A percentile compares a stretch with the other conserved stretches of the same genome.
Conservation (phyloP, 306 rosid genomes). For the Herpetospermum pedunculosum region DNA sequence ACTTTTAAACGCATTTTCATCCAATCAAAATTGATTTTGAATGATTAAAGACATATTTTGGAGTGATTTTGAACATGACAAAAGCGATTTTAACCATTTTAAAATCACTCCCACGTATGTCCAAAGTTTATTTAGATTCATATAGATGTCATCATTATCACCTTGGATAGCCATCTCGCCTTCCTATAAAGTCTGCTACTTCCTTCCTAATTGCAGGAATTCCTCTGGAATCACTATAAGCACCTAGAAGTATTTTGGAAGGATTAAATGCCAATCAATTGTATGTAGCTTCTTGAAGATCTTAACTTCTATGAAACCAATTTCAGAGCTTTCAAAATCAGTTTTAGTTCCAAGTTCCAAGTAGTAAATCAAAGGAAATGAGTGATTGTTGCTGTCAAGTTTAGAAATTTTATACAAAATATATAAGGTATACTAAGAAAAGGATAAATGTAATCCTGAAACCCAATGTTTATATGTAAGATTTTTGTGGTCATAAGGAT, state of each 20-base stretch:
- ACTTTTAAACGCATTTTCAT: no score
- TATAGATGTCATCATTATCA: constrained; percentile 17
- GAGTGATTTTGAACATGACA: no score
- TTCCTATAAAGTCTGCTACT: constrained; percentile 80
- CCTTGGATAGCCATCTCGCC: constrained; percentile 99
- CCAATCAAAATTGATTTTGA: no score
- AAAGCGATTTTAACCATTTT: no score
- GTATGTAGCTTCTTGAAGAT: not conserved
- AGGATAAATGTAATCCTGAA: not conserved
- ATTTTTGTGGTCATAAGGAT: not conserved
- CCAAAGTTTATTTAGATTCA: no score
- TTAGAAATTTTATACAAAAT: no score
- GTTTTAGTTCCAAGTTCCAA: not conserved
- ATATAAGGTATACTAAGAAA: no score
- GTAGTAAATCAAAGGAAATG: not conserved
- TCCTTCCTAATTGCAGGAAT: constrained; percentile 85
- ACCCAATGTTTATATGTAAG: not conserved
- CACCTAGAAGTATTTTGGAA: constrained; percentile 39
- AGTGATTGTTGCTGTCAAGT: no score
- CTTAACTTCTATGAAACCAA: not conserved
- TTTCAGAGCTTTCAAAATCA: not conserved
- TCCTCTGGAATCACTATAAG: constrained; percentile 97
- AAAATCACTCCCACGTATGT: no score
- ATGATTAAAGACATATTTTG: no score
- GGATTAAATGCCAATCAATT: not conserved